phyloP scores from a whole-genome alignment of 352 stramenopile species.

The Phytophthora sojae region DNA sequence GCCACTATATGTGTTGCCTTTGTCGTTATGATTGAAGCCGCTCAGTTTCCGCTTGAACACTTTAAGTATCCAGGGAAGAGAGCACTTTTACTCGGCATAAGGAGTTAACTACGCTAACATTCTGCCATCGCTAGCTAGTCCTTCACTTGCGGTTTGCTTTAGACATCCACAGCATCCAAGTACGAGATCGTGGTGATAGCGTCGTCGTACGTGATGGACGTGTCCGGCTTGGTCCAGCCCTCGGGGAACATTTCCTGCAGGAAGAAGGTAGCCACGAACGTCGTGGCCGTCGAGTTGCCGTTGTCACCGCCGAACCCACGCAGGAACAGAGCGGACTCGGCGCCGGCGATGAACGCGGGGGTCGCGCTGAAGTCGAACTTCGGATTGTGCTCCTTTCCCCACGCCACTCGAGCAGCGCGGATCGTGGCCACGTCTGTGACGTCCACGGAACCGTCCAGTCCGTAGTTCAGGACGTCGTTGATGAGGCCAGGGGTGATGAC shows the following conservation, averaged over 20 bases:
- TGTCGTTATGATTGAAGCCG: no score
- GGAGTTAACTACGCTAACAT: no score
- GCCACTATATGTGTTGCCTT: no score
- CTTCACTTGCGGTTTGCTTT: conserved; percentile 1
- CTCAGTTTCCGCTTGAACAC: no score
- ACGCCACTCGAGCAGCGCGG: conserved; percentile 15
- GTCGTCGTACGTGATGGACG: conserved; percentile 25
- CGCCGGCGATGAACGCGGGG: conserved; percentile 27
- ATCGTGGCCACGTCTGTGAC: conserved; percentile 26
- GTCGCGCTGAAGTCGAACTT: conserved; percentile 26
- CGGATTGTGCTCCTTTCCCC: conserved; percentile 27
- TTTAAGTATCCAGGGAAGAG: no score
- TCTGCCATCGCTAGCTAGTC: background rate
- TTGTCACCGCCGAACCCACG: conserved; percentile 21
- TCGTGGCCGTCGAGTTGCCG: conserved; percentile 25
- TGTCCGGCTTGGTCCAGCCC: conserved; percentile 32
- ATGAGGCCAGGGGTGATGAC: conserved; percentile 28
- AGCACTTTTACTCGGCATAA: no score
- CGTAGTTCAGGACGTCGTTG: conserved; percentile 27
- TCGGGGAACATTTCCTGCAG: conserved; percentile 35
- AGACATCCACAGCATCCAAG: conserved; percentile 19
- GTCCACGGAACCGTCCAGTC: conserved; percentile 22
- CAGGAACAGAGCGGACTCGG: conserved; percentile 25
- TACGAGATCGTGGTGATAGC: conserved; percentile 27
- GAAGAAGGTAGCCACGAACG: conserved; percentile 31